These are phyloP conservation scores for Solanum chmielewskii DNA, from an alignment of 257 asterid species.

Conservation along the genomic window DNA sequence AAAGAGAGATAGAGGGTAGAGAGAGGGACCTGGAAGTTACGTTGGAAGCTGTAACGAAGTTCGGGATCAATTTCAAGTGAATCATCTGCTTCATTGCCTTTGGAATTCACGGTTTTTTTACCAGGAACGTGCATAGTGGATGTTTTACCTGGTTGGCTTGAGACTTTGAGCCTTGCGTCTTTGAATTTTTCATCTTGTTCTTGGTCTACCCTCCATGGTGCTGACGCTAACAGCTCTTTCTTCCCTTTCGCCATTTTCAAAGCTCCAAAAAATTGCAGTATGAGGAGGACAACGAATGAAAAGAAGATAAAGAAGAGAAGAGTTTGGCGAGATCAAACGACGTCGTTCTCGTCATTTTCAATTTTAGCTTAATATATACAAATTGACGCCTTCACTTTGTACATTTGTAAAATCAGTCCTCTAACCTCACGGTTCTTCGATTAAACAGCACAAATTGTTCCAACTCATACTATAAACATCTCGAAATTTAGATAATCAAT, in stretches of 20 bases:
- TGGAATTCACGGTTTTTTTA: conserved; percentile 30
- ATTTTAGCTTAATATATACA: not conserved
- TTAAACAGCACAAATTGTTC: not conserved
- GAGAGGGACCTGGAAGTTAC: conserved; percentile 63
- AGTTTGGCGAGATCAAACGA: not conserved
- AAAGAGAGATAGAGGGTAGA: not conserved
- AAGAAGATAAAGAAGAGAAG: not conserved
- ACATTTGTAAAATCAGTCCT: not conserved
- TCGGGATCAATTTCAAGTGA: conserved; percentile 81
- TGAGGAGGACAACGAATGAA: not conserved
- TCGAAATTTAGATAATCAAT: not conserved
- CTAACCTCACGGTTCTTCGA: not conserved
- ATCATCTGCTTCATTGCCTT: conserved; percentile 26
- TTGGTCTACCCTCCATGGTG: conserved; percentile 82
- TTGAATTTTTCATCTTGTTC: conserved; percentile 52
- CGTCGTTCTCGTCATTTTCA: not conserved
- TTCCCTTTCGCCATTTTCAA: conserved; percentile 49
- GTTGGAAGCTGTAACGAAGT: conserved; percentile 91
- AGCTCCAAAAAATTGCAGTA: not conserved
- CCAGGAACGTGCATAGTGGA: conserved; percentile 85
- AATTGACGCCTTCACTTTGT: not conserved
- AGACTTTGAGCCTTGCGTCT: conserved; percentile 65
- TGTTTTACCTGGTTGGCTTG: conserved; percentile 73
- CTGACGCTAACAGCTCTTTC: conserved; percentile 86
- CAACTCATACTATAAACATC: not conserved